Evolutionary conservation across 2,329 filamentous ascomycete species (phyloP), one percentile per base, ranked within the genome.

Genomic region (Neocatenulostroma microsporum): DNA sequence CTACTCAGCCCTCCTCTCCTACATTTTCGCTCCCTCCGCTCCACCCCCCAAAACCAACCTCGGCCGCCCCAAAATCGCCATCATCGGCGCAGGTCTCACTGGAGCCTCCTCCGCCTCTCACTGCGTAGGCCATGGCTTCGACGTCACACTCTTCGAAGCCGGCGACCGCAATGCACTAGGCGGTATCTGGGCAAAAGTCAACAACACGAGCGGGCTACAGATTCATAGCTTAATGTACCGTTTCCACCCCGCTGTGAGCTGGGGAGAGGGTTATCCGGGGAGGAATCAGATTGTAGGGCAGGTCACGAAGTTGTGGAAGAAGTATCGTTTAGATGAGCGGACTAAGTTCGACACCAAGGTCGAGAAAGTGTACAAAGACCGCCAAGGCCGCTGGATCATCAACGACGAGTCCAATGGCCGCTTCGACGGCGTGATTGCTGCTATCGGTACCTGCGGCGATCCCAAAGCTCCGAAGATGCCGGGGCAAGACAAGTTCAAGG

Each of bases 171-270:
- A 82, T 12, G 69, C 75, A 17, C 58, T 93, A 0, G 54, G 53
- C 10, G 53, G 53, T n/a, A 55, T 57, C 20, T 55, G 53, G 54
- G 51, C 50, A 12, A 48, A 45, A 38, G 52, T 91, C 26, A 89
- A 91, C 63, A 83, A 82, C 34, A 88, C 83, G 0, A 88, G 83
- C 0, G 77, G 82, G 12, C 71, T 93, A 1, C 84, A 91, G 53
- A 88, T 93, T 15, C 84, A 93, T 57, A 84, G 79, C 14, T 60
- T 88, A 40, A 91, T 91, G 84, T 93, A 89, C 59, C 76, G 85
- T 15, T 94, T 93, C 57, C 83, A 89, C 48, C 86, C 86, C 0
- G 82, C 81, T 0, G 76, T 93, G 1, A 69, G 74, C 42, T 93
- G 83, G 78, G 67, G 74, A 21, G 66, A 70, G 20, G 83, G 83